Base-by-base conservation (phyloP, 768 basidiomycete genomes). In the Ephemerocybe angulata region DNA sequence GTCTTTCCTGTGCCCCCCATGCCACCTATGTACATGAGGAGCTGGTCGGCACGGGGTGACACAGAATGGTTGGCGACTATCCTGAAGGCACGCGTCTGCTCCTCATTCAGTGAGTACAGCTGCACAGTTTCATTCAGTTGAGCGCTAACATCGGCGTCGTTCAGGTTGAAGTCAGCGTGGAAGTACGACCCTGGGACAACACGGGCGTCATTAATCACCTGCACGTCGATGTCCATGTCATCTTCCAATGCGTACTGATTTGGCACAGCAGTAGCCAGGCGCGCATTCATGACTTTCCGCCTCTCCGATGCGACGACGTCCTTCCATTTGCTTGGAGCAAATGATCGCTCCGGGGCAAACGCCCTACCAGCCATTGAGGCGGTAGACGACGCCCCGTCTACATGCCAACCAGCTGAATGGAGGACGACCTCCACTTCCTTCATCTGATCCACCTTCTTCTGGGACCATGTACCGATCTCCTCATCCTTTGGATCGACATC, bases 21-120 rank as follows among this genome's bases (percentile, higher is more conserved):
- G 15, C 56, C 56, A 21, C 53, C 60, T 40, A 59, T 33, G 28
- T 61, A 58, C 60, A 61, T 60, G 13, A 22, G n/a, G 4, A 72
- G 49, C 15, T 62, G 66, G 4, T 58, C 40, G 0, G 27, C 6
- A 13, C 52, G n/a, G 11, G 19, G 15, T 0, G 2, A 4, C 11
- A 51, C 12, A 15, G 58, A 54, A 59, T 71, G 69, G 25, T 65
- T 62, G 1, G 66, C 58, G 11, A 73, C 56, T 27, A 71, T 62
- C 2, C 41, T 1, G 43, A 67, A 68, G 1, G 63, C 67, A 8
- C 62, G 29, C 5, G 56, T 27, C 51, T 67, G 66, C 44, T 65
- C 63, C 3, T 29, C 28, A 33, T 58, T 55, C 1, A 58, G 43
- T 3, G 13, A n/a, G 29, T 19, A 47, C 24, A 12, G 25, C 2